phyloP scores from a whole-genome alignment of 2,329 filamentous ascomycete genomes.

The Trichothecium roseum region DNA sequence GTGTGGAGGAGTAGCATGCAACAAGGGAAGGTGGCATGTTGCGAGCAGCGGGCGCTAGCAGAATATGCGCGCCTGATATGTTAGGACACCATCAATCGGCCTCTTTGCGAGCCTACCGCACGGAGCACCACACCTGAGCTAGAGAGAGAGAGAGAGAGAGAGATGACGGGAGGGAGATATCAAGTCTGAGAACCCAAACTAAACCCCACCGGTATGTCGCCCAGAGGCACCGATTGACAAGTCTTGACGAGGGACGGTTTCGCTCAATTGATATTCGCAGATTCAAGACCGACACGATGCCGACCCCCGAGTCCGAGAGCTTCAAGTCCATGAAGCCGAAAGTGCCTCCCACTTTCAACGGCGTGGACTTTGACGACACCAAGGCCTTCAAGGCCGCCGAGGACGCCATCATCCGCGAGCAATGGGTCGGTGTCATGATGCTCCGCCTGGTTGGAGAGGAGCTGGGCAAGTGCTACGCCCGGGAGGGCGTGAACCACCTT shows the following conservation, averaged over 20 bases:
- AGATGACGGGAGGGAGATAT: too few relatives aligned
- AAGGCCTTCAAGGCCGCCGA: conserved; percentile 72
- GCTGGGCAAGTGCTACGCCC: conserved; percentile 75
- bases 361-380: conserved; percentile 79
- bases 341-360: conserved; percentile 74
- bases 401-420: conserved; percentile 72
- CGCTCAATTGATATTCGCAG: too few relatives aligned
- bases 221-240: too few relatives aligned
- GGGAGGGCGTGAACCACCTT: conserved; percentile 77
- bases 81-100: conserved; percentile 12
- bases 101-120: background rate
- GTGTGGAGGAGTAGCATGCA: conserved; percentile 5
- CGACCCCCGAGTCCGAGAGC: conserved; percentile 70
- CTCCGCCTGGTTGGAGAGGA: conserved; percentile 71
- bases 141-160: too few relatives aligned
- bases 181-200: too few relatives aligned
- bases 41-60: too few relatives aligned
- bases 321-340: conserved; percentile 79
- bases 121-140: too few relatives aligned
- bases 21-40: too few relatives aligned
- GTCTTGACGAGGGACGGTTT: too few relatives aligned
- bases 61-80: conserved; percentile 17
- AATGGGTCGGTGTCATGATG: conserved; percentile 90
- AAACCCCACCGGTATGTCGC: too few relatives aligned
- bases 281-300: conserved; percentile 52